Conservation (phyloP, 768 basidiomycete genomes). For the Pisolithus microcarpus region DNA sequence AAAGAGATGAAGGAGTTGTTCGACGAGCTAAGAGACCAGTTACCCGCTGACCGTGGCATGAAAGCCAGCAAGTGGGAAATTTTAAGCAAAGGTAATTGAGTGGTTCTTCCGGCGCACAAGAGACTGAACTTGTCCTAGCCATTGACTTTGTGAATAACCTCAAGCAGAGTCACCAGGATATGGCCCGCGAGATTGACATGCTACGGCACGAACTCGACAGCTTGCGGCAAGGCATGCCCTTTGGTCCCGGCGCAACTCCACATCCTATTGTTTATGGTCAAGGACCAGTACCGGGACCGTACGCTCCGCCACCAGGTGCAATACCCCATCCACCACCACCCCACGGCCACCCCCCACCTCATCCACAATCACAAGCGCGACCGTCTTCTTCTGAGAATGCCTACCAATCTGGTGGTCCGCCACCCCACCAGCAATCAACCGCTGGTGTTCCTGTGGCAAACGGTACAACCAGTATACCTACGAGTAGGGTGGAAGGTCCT, state of each 20-base stretch:
- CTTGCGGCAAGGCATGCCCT: conserved; percentile 52
- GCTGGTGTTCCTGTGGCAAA: conserved; percentile 34
- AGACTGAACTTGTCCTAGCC: conserved; percentile 37
- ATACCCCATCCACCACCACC: conserved; percentile 36
- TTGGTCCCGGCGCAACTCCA: conserved; percentile 42
- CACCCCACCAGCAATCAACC: conserved; percentile 16
- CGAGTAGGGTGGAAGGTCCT: conserved; percentile 38
- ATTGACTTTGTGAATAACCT: conserved; percentile 82
- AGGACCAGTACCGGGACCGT: conserved; percentile 37
- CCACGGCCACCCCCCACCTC: conserved; percentile 26
- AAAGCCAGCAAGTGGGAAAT: conserved; percentile 99
- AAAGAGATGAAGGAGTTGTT: conserved; percentile 99
- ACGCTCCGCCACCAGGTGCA: conserved; percentile 39
- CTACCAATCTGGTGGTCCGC: conserved; percentile 38
- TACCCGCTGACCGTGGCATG: conserved; percentile 89
- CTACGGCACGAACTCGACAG: conserved; percentile 67
- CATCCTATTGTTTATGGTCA: conserved; percentile 47
- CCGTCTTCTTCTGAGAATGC: conserved; percentile 58
- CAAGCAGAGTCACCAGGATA: conserved; percentile 70
- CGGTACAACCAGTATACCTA: conserved; percentile 31
- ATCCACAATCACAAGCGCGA: conserved; percentile 40
- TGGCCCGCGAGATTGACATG: conserved; percentile 73
- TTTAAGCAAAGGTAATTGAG: conserved; percentile 73
- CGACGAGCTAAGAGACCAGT: conserved; percentile 88
- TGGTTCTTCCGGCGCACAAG: not conserved